Base-by-base conservation (phyloP, 1,139 yeast genomes). In the Scheffersomyces illinoinensis region DNA sequence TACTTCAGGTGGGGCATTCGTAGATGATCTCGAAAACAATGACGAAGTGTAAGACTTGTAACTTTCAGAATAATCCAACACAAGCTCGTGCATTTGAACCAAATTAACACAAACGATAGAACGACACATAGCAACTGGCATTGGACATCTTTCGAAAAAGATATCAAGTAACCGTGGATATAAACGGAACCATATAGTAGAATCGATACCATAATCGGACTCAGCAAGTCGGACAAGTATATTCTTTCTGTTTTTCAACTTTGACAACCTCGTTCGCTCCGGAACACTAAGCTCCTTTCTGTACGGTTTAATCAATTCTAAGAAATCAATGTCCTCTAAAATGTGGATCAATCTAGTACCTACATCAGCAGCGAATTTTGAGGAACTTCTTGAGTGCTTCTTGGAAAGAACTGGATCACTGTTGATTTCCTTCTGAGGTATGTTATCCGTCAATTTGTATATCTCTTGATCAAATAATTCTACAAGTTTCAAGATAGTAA, bases 151-250 rank as follows among this genome's bases (percentile, higher is more conserved):
- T 60, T 88, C 92, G 65, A 91, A 93, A 62, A 96, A 86, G 2
- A 87, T 81, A 52, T 84, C 87, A 54, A 95, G 76, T 5, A 96
- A 76, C 53, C 83, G 85, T 1, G 98, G 98, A 68, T 90, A 93
- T 1, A 90, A 84, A 64, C 97, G 84, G 66, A 93, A 89, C 99
- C 99, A 96, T 24, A 96, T 77, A 0, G 99, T 97, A 0, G 97
- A 88, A 72, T 96, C 99, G 10, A 95, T 93, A 2, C 98, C 98
- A 68, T 93, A 90, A 62, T 91, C 97, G 1, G 97, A 90, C 66
- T 91, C 97, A 0, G 97, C 97, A 17, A 95, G 75, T 57, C 87
- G 82, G 0, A 90, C 79, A 24, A 96, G 74, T 2, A 91, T 83
- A 46, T 90, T 90, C 60, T 86, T 85, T 64, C 85, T 87, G 54